These are phyloP conservation scores for Monsonia emarginata DNA, from an alignment of 441 rosid species.

Conservation along the genomic window DNA sequence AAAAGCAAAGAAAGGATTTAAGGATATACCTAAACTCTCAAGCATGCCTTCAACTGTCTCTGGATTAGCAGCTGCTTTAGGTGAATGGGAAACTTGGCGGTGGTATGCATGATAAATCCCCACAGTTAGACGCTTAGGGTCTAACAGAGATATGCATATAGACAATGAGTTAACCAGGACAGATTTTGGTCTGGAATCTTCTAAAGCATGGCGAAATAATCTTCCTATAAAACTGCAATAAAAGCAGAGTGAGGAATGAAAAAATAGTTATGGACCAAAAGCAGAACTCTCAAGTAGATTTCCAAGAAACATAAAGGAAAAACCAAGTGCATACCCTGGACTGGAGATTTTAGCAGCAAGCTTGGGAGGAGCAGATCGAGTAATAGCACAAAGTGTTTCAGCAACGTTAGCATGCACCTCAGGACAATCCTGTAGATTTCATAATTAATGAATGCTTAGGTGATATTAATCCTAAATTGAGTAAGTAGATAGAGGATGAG, in stretches of 20 bases:
- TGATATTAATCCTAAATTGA: not conserved
- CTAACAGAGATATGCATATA: constrained; percentile 81
- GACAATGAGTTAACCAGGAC: constrained; percentile 80
- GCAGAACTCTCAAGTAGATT: not conserved
- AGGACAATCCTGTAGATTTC: constrained; percentile 52
- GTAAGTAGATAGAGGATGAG: too few relatives aligned
- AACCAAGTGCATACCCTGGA: constrained; percentile 46
- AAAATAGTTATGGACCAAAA: not conserved
- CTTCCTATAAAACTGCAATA: constrained; percentile 58
- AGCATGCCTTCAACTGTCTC: constrained; percentile 85
- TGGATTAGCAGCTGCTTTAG: constrained; percentile 44
- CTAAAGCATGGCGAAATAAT: constrained; percentile 71
- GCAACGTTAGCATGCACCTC: constrained; percentile 93
- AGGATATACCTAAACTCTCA: constrained; percentile 63
- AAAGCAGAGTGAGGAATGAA: constrained; percentile 9
- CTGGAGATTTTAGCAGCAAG: constrained; percentile 73
- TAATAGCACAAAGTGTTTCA: constrained; percentile 76
- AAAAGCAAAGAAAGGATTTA: not conserved
- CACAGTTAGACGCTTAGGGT: constrained; percentile 68
- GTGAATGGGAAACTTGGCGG: constrained; percentile 55
- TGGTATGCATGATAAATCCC: constrained; percentile 53
- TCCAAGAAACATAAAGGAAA: constrained; percentile 2
- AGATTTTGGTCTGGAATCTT: constrained; percentile 78
- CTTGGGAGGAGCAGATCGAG: constrained; percentile 74
- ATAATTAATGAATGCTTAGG: not conserved